Evolutionary conservation across 352 stramenopile species (phyloP).

Genomic region (Peronospora belbahrii): DNA sequence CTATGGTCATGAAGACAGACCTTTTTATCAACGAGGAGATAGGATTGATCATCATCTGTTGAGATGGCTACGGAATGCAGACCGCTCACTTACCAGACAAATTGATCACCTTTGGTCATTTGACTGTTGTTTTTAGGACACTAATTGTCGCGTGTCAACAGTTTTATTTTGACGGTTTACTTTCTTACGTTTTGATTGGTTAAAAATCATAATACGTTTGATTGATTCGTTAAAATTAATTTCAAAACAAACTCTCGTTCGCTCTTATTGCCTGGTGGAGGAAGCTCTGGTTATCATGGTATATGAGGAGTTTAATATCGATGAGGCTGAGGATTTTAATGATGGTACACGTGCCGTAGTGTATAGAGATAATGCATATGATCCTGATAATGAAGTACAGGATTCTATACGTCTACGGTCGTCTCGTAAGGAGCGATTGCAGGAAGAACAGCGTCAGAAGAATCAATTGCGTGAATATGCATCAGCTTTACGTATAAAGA

Average conservation of each 20-base stretch:
- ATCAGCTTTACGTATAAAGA: conserved; percentile 66
- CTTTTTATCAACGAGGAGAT: too few species aligned
- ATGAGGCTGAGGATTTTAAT: conserved; percentile 76
- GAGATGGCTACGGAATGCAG: too few species aligned
- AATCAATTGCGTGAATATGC: conserved; percentile 35
- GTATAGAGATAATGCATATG: conserved; percentile 17
- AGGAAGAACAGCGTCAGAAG: conserved; percentile 13
- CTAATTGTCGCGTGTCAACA: too few species aligned
- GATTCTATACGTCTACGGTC: conserved; percentile 33
- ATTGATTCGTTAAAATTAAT: too few species aligned
- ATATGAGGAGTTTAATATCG: conserved; percentile 61
- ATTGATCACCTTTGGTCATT: neutral
- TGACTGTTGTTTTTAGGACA: too few species aligned
- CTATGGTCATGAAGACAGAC: too few species aligned
- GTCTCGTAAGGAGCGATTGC: conserved; percentile 53
- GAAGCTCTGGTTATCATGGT: conserved; percentile 28
- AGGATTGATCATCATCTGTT: too few species aligned
- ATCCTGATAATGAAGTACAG: conserved; percentile 11
- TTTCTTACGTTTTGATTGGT: conserved; percentile 3
- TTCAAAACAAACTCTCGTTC: too few species aligned
- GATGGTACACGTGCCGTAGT: conserved; percentile 60
- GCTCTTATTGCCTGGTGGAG: conserved; percentile 15
- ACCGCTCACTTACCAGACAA: too few species aligned
- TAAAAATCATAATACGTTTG: conserved; percentile 2
- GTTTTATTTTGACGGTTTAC: neutral